A percentile compares a stretch with the other conserved stretches of the same genome.
These are phyloP conservation scores for Ustilago hordei DNA, from an alignment of 1,284 basidiomycete genomes.

Conservation along the genomic window DNA sequence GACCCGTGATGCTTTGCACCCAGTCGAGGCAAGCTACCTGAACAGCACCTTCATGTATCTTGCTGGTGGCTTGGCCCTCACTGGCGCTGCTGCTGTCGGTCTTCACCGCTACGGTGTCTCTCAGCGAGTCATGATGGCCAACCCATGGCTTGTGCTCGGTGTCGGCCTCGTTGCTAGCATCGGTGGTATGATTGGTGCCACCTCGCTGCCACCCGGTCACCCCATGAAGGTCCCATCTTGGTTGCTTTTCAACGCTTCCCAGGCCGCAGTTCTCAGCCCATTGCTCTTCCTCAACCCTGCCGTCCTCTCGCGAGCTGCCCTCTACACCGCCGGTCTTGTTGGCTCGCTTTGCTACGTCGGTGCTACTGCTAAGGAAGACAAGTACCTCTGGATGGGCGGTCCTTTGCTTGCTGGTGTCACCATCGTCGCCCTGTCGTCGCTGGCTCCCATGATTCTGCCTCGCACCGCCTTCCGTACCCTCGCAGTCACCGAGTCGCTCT, in stretches of 20 bases:
- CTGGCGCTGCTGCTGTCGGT: constrained; percentile 80
- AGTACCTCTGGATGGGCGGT: constrained; percentile 82
- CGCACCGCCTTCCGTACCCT: constrained; percentile 80
- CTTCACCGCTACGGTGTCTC: constrained; percentile 82
- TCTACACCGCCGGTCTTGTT: constrained; percentile 87
- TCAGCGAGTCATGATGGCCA: constrained; percentile 81
- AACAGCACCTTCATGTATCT: constrained; percentile 87
- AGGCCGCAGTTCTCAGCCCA: constrained; percentile 77
- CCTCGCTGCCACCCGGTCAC: constrained; percentile 62
- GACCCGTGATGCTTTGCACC: constrained; percentile 59
- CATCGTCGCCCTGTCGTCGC: constrained; percentile 84
- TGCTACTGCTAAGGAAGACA: constrained; percentile 86
- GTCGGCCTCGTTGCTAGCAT: constrained; percentile 76
- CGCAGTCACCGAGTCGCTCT: constrained; percentile 81
- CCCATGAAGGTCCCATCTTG: constrained; percentile 70
- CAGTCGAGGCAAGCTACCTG: constrained; percentile 73
- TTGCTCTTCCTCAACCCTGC: constrained; percentile 88
- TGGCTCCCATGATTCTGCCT: constrained; percentile 88
- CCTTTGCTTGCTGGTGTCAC: constrained; percentile 79
- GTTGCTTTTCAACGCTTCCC: constrained; percentile 82
- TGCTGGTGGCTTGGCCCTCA: constrained; percentile 81
- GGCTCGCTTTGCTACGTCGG: constrained; percentile 85
- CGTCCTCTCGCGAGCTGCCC: constrained; percentile 85
- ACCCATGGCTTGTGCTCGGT: constrained; percentile 88
- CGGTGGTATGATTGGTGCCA: constrained; percentile 70